A percentile compares a stretch with the other conserved stretches of the same genome.
Evolutionary conservation across 2,329 filamentous ascomycete species (phyloP).

Genomic region (Bipolaris zeicola): DNA sequence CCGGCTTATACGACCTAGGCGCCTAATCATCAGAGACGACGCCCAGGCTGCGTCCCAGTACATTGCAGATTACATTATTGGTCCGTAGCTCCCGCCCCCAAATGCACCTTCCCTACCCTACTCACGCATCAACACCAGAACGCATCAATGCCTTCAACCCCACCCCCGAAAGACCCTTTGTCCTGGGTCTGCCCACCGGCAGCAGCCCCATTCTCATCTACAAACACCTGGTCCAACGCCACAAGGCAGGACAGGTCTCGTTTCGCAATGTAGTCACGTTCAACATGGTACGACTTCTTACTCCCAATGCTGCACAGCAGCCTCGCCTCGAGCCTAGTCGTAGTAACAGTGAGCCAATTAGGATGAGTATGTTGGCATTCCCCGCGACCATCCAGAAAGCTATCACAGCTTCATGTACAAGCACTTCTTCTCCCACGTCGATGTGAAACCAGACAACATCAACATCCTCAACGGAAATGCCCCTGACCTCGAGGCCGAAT

Average conservation of each 20-base stretch:
- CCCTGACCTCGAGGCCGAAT: conserved; percentile 74
- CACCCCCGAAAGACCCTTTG: conserved; percentile 74
- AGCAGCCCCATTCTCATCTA: conserved; percentile 82
- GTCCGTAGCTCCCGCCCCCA: conserved; percentile 50
- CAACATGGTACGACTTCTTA: conserved; percentile 71
- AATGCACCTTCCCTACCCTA: conserved; percentile 16
- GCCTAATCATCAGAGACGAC: conserved; percentile 81
- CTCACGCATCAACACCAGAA: conserved; percentile 55
- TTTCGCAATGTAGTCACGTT: conserved; percentile 90
- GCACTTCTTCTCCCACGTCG: conserved; percentile 85
- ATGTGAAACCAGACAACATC: conserved; percentile 80
- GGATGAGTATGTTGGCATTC: conserved; percentile 87
- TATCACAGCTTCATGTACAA: conserved; percentile 96
- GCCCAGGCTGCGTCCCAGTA: conserved; percentile 71
- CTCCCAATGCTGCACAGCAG: conserved; percentile 23
- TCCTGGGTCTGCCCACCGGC: conserved; percentile 82
- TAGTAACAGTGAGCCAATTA: conserved; percentile 44
- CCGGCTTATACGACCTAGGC: conserved; percentile 60
- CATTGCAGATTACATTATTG: conserved; percentile 80
- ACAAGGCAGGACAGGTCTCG: conserved; percentile 76
- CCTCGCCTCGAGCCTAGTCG: conserved; percentile 8
- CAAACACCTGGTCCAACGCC: conserved; percentile 72
- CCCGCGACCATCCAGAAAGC: conserved; percentile 80
- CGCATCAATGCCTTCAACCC: conserved; percentile 80
- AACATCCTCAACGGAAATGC: conserved; percentile 85